Evolutionary conservation across 208 protist species (phyloP).

Genomic region (Trypanosoma rangeli): DNA sequence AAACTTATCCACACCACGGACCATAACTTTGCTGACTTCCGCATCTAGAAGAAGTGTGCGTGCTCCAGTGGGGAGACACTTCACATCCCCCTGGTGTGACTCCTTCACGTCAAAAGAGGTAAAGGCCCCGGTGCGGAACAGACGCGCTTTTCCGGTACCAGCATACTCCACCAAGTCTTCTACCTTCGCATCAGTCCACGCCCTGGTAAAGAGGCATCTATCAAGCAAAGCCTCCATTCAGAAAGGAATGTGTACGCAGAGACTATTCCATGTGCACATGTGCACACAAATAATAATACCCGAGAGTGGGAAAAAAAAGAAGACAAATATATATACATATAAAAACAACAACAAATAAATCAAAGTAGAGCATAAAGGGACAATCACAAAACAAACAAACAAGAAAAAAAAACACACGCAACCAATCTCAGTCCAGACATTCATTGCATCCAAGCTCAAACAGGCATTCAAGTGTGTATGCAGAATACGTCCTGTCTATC

Average conservation of each 20-base stretch:
- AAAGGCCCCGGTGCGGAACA: conserved; percentile 32
- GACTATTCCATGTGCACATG: not conserved
- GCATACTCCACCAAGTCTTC: conserved; percentile 17
- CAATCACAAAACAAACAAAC: not conserved
- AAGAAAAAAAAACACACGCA: conserved; percentile 2
- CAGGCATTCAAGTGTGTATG: not conserved
- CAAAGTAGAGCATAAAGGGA: not conserved
- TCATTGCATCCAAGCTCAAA: not conserved
- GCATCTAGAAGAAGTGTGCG: conserved; percentile 66
- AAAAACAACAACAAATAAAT: not conserved
- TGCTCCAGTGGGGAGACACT: conserved; percentile 69
- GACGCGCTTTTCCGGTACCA: conserved; percentile 30
- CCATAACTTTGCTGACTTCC: conserved; percentile 50
- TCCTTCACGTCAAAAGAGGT: conserved; percentile 77
- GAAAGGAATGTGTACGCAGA: not conserved
- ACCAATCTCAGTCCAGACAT: not conserved
- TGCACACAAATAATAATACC: conserved; percentile 1
- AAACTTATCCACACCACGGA: conserved; percentile 89
- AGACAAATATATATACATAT: conserved; percentile 1
- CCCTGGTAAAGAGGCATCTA: conserved; percentile 20
- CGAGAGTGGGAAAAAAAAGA: conserved; percentile 15
- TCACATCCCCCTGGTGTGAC: conserved; percentile 61
- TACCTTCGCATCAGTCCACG: conserved; percentile 24
- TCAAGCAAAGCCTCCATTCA: conserved; percentile 24
- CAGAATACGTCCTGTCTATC: conserved; percentile 5